Evolutionary conservation across 441 rosid genomes (phyloP).

Genomic region (Syzygium malaccense): DNA sequence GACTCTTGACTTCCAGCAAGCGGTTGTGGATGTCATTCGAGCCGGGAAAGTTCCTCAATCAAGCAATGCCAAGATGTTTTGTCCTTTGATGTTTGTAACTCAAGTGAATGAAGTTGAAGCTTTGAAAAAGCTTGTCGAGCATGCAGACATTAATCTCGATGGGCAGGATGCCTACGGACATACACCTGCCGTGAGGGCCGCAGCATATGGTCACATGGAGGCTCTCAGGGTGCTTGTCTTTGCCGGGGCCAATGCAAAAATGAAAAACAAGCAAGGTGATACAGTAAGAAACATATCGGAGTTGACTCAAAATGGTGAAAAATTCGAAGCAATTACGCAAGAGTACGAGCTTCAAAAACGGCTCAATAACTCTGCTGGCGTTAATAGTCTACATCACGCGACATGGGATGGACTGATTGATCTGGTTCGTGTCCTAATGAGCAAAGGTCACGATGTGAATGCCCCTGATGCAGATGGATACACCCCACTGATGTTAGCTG

Average conservation of each 20-base stretch:
- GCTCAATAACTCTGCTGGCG: background rate
- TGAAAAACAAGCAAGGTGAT: background rate
- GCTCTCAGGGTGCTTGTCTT: background rate
- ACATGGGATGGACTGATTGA: background rate
- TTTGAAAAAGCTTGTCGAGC: background rate
- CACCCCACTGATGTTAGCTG: constrained; percentile 1
- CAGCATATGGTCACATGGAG: background rate
- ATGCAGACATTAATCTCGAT: background rate
- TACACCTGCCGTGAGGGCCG: background rate
- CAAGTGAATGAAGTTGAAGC: background rate
- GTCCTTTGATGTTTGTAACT: background rate
- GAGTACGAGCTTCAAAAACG: background rate
- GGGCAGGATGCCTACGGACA: background rate
- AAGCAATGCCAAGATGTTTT: background rate
- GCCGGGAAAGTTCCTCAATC: background rate
- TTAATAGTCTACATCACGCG: background rate
- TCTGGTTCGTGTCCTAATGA: background rate
- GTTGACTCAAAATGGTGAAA: background rate
- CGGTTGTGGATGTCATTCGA: background rate
- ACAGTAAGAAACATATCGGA: background rate
- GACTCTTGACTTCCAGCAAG: background rate
- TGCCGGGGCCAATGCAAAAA: background rate
- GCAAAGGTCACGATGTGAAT: background rate
- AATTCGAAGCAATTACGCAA: background rate
- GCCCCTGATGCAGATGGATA: background rate